Conservation (phyloP, 1,284 basidiomycete species). For the Heterobasidion occidentale region DNA sequence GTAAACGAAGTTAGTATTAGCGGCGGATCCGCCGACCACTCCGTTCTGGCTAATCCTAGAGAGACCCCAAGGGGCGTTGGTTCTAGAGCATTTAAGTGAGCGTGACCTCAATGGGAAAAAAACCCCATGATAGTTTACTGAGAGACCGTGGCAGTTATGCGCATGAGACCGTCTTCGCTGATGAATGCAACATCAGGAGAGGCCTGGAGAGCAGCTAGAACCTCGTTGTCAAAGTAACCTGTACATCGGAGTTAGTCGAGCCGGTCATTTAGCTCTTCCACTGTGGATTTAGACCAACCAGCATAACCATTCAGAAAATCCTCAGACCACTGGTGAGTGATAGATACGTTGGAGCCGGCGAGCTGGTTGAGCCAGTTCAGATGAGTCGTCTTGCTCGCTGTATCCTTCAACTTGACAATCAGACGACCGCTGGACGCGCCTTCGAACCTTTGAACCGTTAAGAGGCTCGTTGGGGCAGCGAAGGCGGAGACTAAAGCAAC, state of each 20-base stretch:
- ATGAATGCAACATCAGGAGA: conserved; percentile 65
- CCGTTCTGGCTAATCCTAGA: conserved; percentile 18
- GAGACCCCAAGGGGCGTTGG: conserved; percentile 29
- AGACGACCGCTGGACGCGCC: conserved; percentile 26
- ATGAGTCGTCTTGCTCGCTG: conserved; percentile 24
- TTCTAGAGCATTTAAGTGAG: conserved; percentile 4
- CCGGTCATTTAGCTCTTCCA: neutral
- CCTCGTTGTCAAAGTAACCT: conserved; percentile 40
- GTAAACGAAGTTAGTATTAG: conserved; percentile 19
- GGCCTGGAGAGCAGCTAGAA: conserved; percentile 52
- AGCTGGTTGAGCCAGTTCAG: conserved; percentile 25
- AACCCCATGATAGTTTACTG: conserved; percentile 7
- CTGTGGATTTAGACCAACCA: conserved; percentile 25
- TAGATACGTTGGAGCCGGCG: conserved; percentile 21
- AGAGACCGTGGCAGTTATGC: conserved; percentile 8
- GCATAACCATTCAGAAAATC: conserved; percentile 49
- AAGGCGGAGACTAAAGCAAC: conserved; percentile 20
- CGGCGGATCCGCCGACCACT: conserved; percentile 6
- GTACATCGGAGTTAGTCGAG: neutral
- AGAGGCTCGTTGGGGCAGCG: conserved; percentile 18
- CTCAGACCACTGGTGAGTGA: conserved; percentile 29
- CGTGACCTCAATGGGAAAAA: conserved; percentile 10
- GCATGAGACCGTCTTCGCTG: conserved; percentile 14
- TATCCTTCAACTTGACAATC: conserved; percentile 57
- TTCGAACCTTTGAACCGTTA: conserved; percentile 31